Evolutionary conservation across 2,329 filamentous ascomycete species (phyloP).

Genomic region (Neofusicoccum ribis): DNA sequence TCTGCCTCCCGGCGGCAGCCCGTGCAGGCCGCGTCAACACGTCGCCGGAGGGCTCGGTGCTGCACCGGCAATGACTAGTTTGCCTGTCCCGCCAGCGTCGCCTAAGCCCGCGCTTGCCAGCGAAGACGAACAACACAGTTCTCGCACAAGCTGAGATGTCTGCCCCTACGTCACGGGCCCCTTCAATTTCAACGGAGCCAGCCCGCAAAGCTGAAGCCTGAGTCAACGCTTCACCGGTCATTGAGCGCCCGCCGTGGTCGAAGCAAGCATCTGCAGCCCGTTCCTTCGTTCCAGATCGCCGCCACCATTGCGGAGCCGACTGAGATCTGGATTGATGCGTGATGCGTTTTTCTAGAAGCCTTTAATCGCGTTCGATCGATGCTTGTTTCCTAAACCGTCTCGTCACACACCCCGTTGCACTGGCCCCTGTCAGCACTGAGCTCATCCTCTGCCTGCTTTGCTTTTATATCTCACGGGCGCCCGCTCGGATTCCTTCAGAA

Average conservation of each 20-base stretch:
- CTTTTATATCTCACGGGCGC: too few species aligned
- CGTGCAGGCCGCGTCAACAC: background rate
- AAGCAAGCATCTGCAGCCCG: background rate
- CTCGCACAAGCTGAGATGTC: background rate
- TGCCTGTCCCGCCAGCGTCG: background rate
- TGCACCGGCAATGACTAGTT: background rate
- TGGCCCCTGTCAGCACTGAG: background rate
- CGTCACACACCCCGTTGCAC: background rate
- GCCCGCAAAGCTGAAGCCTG: background rate
- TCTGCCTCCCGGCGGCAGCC: background rate
- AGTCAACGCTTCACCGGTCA: background rate
- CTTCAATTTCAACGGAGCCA: background rate
- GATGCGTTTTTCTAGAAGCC: background rate
- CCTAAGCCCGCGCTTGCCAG: background rate
- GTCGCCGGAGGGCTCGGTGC: background rate
- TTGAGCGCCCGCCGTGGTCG: background rate
- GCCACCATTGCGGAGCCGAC: background rate
- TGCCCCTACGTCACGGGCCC: background rate
- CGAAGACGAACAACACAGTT: background rate
- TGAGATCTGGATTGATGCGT: background rate
- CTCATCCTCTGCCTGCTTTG: too few species aligned
- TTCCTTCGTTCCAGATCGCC: background rate
- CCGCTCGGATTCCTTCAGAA: too few species aligned
- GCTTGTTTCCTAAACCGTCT: background rate
- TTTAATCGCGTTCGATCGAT: background rate